These are phyloP conservation scores for Cladosporium halotolerans DNA, from an alignment of 2,329 filamentous ascomycete species.

Conservation along the genomic window DNA sequence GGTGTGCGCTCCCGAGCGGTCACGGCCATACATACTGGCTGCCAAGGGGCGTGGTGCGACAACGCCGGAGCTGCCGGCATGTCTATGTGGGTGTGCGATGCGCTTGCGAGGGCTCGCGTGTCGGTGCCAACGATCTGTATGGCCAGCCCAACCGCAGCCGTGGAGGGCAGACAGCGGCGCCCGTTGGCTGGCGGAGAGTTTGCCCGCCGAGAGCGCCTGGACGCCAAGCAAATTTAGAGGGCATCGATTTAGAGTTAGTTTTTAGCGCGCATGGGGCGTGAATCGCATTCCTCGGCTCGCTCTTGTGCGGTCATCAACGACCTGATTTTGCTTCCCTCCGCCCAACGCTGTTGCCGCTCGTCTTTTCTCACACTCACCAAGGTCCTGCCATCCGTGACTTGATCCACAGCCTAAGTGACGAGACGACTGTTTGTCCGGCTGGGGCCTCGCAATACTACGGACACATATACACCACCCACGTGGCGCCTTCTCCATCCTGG, in stretches of 20 bases:
- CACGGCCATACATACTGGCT: not conserved
- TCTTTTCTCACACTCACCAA: too few species aligned
- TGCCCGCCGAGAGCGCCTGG: not conserved
- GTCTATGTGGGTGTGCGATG: not conserved
- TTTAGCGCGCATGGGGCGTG: constrained; percentile 11
- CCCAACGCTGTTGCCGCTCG: not conserved
- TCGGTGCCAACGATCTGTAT: not conserved
- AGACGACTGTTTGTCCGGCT: too few species aligned
- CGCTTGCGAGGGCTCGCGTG: not conserved
- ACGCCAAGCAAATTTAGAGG: not conserved
- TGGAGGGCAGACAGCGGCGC: not conserved
- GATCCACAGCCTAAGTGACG: too few species aligned
- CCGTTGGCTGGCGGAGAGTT: not conserved
- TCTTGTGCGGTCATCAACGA: constrained; percentile 8
- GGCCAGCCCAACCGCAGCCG: too few species aligned
- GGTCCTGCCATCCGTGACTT: too few species aligned
- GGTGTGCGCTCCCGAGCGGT: too few species aligned
- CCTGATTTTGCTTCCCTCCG: not conserved
- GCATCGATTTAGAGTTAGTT: constrained; percentile 9
- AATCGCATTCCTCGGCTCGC: constrained; percentile 11
- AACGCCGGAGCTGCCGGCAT: not conserved
- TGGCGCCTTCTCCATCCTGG: too few species aligned
- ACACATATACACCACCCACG: too few species aligned
- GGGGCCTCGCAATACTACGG: too few species aligned
- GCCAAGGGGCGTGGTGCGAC: not conserved